Evolutionary conservation across 1,139 yeast species (phyloP).

Genomic region (Diutina ranongensis): DNA sequence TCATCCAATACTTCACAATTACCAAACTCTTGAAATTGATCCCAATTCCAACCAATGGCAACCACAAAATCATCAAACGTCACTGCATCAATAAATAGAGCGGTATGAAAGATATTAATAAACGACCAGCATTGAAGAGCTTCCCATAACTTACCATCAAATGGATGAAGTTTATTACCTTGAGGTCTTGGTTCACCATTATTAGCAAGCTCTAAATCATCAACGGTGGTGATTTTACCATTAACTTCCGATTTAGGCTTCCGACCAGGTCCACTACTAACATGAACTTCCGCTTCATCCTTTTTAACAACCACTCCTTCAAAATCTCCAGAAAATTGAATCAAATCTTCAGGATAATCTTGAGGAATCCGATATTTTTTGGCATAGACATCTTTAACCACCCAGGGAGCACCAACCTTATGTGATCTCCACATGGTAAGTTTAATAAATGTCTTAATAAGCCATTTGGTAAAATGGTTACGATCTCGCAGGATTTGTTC

Average conservation of each 20-base stretch:
- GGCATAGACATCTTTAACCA: conserved; percentile 72
- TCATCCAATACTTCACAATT: conserved; percentile 54
- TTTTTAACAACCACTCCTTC: conserved; percentile 6
- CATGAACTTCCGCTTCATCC: background rate
- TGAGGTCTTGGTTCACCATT: background rate
- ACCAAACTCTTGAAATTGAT: conserved; percentile 30
- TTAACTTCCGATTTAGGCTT: background rate
- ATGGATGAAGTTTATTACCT: background rate
- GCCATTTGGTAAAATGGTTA: conserved; percentile 78
- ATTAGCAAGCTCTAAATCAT: background rate
- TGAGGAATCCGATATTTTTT: conserved; percentile 46
- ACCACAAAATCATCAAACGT: conserved; percentile 71
- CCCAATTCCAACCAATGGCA: conserved; percentile 45
- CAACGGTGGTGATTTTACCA: background rate
- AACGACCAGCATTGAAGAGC: conserved; percentile 68
- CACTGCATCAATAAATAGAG: conserved; percentile 55
- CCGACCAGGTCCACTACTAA: background rate
- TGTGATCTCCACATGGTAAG: conserved; percentile 72
- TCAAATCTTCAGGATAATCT: conserved; percentile 43
- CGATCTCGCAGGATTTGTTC: conserved; percentile 71
- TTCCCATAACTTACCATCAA: conserved; percentile 12
- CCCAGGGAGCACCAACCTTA: conserved; percentile 94
- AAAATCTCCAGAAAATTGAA: conserved; percentile 24
- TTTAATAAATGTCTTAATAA: conserved; percentile 80
- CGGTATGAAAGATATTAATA: conserved; percentile 56